Conservation (phyloP, 176 grass and related monocot genomes). For the Cymbopogon citratus region DNA sequence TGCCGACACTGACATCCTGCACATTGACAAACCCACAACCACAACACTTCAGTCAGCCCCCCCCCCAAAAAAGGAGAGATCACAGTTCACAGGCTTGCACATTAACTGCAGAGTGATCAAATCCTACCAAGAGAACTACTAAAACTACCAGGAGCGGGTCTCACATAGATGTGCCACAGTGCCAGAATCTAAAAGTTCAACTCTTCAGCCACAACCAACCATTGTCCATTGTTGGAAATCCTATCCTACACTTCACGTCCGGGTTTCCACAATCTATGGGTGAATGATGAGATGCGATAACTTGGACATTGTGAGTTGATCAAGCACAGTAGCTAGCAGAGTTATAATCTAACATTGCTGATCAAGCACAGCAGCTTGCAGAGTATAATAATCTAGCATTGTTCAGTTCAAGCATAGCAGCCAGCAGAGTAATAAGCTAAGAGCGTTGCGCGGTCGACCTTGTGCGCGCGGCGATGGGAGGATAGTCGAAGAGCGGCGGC, state of each 20-base stretch:
- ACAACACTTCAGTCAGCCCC: too few species aligned
- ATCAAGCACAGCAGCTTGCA: too few species aligned
- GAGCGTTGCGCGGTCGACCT: not conserved
- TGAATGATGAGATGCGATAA: not conserved
- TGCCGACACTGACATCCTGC: too few species aligned
- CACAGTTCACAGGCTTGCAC: not conserved
- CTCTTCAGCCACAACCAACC: too few species aligned
- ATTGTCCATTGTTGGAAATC: not conserved
- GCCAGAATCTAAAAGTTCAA: too few species aligned
- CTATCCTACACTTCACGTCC: not conserved
- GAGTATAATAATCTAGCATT: not conserved
- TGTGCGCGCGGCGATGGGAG: too few species aligned
- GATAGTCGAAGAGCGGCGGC: not conserved
- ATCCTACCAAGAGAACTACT: not conserved
- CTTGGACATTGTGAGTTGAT: not conserved
- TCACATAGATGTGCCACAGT: not conserved
- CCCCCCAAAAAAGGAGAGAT: too few species aligned
- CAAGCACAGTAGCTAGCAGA: too few species aligned
- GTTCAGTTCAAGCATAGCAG: too few species aligned
- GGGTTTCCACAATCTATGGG: not conserved
- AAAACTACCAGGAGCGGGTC: not conserved
- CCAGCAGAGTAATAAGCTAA: too few species aligned
- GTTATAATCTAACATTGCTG: too few species aligned
- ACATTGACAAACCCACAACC: not conserved
- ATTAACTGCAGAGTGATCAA: not conserved